Evolutionary conservation across 140 eudicot species (phyloP).

Genomic region (Erigeron philadelphicus): DNA sequence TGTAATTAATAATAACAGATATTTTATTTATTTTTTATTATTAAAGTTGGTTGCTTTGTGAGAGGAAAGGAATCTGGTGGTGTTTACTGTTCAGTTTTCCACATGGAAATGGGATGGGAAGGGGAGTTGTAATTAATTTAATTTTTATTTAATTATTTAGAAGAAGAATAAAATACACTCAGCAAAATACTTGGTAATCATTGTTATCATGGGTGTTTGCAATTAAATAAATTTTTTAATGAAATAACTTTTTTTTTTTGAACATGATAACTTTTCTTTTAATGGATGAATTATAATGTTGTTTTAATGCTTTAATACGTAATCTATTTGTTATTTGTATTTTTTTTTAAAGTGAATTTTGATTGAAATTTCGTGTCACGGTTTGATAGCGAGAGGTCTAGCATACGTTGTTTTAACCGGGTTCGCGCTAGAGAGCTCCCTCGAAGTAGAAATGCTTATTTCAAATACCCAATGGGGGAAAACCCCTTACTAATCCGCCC

Average conservation of each 20-base stretch:
- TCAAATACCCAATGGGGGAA: no score
- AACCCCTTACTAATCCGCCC: no score
- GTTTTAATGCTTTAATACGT: no score
- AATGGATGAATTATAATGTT: no score
- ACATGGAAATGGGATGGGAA: constrained; percentile 33
- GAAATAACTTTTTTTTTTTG: constrained; percentile 17
- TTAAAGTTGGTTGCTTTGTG: constrained; percentile 17
- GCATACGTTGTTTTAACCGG: no score
- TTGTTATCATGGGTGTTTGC: constrained; percentile 34
- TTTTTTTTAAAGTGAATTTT: no score
- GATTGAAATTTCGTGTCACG: no score
- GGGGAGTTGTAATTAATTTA: constrained; percentile 11
- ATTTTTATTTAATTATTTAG: background rate
- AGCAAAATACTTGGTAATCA: constrained; percentile 35
- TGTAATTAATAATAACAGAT: background rate
- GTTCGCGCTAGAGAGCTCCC: no score
- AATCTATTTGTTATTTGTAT: no score
- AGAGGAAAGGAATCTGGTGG: constrained; percentile 32
- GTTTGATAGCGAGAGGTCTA: no score
- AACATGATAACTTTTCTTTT: constrained; percentile 17
- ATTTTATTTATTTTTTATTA: background rate
- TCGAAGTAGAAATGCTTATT: no score
- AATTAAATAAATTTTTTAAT: constrained; percentile 17
- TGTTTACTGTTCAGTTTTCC: constrained; percentile 25
- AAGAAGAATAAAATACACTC: constrained; percentile 9